Base-by-base conservation (phyloP, 495 filamentous ascomycete genomes). In the Tuber calosporum region DNA sequence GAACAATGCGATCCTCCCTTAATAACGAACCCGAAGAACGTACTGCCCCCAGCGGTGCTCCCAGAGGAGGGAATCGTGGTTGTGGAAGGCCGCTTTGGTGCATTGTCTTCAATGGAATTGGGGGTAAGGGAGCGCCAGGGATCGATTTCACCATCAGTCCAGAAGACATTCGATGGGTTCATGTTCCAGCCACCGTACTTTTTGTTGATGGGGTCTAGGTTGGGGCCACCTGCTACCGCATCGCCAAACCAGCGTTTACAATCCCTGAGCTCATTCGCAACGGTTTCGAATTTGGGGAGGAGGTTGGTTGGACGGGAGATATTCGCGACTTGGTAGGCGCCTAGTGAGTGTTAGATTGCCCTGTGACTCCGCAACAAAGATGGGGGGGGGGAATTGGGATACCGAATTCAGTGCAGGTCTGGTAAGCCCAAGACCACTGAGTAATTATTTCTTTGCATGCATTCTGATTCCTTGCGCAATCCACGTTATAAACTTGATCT, bases 151-250 rank as follows among this genome's bases (percentile, higher is more conserved):
- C 78, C 78, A 26, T 71, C 42, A n/a, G 26, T 71, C 68, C 69
- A 80, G 38, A 80, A 72, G 17, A 76, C 69, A 36, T 80, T 80
- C 36, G 71, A 68, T 1, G 77, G 77, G 19, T 70, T 71, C 69
- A 79, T 79, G 42, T 76, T 68, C 77, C 73, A 79, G 8, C 78
- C 77, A 1, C 77, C 73, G 69, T 80, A 80, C 40, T 73, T 80
- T 22, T 79, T 70, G 45, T 78, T 72, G 62, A 75, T 53, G 22
- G 78, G 78, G 0, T 45, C 68, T 19, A 68, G 30, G 20, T 73
- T 80, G n/a, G 78, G 78, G 0, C 78, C 78, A 26, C 69, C 48
- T 2, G 71, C 30, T 1, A 77, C 67, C 0, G 71, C 26, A n/a
- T 48, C 15, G 26, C 78, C 78, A 22, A 74, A 80, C 41, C 30